Conservation (phyloP, 306 rosid species). For the Quercus cerris region DNA sequence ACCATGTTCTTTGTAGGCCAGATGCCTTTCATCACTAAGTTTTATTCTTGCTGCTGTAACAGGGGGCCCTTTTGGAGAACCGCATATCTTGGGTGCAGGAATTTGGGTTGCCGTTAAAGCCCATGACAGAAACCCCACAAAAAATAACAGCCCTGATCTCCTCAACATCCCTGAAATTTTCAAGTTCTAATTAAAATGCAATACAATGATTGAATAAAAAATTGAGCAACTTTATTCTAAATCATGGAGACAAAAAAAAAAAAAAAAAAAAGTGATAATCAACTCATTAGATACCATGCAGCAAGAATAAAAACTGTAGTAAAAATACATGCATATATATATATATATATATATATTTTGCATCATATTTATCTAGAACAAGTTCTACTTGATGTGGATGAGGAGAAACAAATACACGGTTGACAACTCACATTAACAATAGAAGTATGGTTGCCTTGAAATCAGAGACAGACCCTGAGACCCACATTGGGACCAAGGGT, state of each 20-base stretch:
- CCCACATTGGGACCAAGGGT: neutral
- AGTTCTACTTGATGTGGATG: neutral
- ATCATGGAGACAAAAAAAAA: neutral
- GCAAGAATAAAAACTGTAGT: neutral
- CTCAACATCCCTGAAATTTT: slow-evolving; percentile 54
- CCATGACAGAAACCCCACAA: slow-evolving; percentile 70
- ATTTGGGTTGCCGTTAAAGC: slow-evolving; percentile 68
- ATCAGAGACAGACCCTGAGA: neutral
- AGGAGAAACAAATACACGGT: neutral
- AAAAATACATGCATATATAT: no score
- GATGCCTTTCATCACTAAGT: slow-evolving; percentile 82
- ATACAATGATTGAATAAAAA: neutral
- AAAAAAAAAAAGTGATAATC: neutral
- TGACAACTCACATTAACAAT: neutral
- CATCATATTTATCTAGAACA: neutral
- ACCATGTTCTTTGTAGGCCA: slow-evolving; percentile 86
- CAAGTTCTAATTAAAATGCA: slow-evolving; percentile 9
- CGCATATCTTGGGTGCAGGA: slow-evolving; percentile 74
- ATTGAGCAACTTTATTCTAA: neutral
- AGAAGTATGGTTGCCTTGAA: neutral
- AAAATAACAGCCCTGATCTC: slow-evolving; percentile 46
- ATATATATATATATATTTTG: no score
- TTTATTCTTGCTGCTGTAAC: slow-evolving; percentile 71
- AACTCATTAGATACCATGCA: neutral
- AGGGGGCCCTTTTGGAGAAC: slow-evolving; percentile 68